Evolutionary conservation across 805 yeast species (phyloP), one percentile per base, ranked within the genome.

Genomic region (Pichia deserticola): DNA sequence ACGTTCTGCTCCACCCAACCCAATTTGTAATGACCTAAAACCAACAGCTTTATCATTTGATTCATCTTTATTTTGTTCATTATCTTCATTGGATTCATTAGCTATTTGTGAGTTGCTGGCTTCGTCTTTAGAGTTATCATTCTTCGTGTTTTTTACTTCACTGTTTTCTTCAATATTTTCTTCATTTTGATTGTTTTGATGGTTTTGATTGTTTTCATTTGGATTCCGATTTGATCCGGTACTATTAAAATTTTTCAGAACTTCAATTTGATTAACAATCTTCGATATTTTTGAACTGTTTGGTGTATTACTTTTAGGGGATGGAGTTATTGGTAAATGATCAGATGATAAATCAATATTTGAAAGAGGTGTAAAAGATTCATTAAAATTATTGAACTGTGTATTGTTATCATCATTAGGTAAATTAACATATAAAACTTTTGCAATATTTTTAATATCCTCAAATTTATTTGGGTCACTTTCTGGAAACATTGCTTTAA

Each of bases 401-500:
- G 12, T 11, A 8, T 11, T 20, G 28, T 30, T 33, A 10, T 27
- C 32, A 8, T 43, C 27, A 4, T 38, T 32, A 1, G 66, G 66
- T 56, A 63, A 53, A 11, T 42, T 15, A 5, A 62, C 48, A 25
- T 53, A 56, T 15, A 54, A 36, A 20, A 44, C 41, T 25, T 45
- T 54, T 4, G 68, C 70, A 42, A 64, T 55, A 45, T 61, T 62
- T 20, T 64, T 60, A 34, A 71, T 48, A 28, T 64, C 68, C 40
- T 66, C 65, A 30, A 68, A 61, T 47, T 65, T 68, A 51, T 66
- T 62, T 30, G 64, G 62, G 49, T 70, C 72, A 13, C 62, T 55
- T 36, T 68, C 66, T 0, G 74, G 74, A 49, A 62, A 66, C 15
- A 69, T 55, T 0, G 66, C 66, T 15, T 60, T 58, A 4, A 70